These are phyloP conservation scores for Lachancea mirantina DNA, from an alignment of 805 yeast species.

Conservation along the genomic window DNA sequence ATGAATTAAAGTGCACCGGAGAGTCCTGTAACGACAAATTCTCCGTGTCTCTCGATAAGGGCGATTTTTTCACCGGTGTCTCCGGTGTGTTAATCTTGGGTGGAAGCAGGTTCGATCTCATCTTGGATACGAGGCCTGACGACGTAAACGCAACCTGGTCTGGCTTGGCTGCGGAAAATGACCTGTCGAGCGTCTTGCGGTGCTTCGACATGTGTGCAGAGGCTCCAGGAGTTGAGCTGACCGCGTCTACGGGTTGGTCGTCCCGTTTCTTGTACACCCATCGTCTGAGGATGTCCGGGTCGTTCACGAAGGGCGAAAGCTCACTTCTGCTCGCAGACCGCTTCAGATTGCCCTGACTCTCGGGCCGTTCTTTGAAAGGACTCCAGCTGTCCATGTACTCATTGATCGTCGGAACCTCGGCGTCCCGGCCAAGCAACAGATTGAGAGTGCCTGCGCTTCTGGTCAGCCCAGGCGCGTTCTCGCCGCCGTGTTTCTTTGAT, in stretches of 20 bases:
- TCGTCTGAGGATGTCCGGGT: slow-evolving; percentile 16
- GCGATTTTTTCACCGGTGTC: slow-evolving; percentile 30
- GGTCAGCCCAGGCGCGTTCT: slow-evolving; percentile 34
- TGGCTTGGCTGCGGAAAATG: slow-evolving; percentile 19
- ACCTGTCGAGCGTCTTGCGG: slow-evolving; percentile 4
- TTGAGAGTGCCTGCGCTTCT: slow-evolving; percentile 49
- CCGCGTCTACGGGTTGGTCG: slow-evolving; percentile 1
- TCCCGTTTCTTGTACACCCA: slow-evolving; percentile 15
- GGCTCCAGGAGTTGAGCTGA: slow-evolving; percentile 1
- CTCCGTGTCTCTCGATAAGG: slow-evolving; percentile 12
- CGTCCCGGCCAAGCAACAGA: slow-evolving; percentile 37
- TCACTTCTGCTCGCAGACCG: slow-evolving; percentile 25
- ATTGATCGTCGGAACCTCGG: slow-evolving; percentile 13
- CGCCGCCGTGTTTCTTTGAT: too few species aligned
- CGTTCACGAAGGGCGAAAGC: slow-evolving; percentile 27
- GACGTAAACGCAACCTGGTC: slow-evolving; percentile 24
- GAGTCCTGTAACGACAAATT: slow-evolving; percentile 10
- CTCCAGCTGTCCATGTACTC: slow-evolving; percentile 24
- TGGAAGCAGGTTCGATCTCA: slow-evolving; percentile 15
- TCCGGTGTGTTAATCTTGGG: slow-evolving; percentile 24
- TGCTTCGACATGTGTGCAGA: slow-evolving; percentile 4
- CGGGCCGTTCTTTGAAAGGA: slow-evolving; percentile 18
- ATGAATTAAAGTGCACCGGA: slow-evolving; percentile 9
- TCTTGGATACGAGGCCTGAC: slow-evolving; percentile 26
- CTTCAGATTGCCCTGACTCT: slow-evolving; percentile 17